phyloP scores from a whole-genome alignment of 495 filamentous ascomycete species.

The Podospora pseudocomata region DNA sequence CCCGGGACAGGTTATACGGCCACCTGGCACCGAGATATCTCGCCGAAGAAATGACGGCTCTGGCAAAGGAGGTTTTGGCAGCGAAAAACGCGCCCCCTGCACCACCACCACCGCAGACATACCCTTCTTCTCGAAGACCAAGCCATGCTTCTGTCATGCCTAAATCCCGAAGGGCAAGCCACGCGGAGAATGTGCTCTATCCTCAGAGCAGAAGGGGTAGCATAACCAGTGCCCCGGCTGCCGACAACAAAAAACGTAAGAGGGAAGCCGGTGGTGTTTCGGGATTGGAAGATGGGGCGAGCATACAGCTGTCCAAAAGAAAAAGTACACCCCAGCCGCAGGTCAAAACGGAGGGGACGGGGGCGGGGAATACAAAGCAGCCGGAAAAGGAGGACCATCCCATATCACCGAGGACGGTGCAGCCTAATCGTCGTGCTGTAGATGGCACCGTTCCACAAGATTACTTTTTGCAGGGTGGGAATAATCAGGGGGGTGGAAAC shows the following conservation, averaged over 20 bases:
- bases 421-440: conserved; percentile 19
- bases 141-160: neutral
- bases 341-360: neutral
- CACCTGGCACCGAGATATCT: conserved; percentile 83
- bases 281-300: conserved; percentile 10
- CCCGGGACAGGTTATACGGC: conserved; percentile 74
- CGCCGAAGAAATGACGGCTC: conserved; percentile 64
- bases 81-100: conserved; percentile 14
- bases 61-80: conserved; percentile 62
- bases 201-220: conserved; percentile 6
- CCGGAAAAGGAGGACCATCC: conserved; percentile 17
- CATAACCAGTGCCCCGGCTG: conserved; percentile 25
- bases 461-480: neutral
- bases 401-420: conserved; percentile 38
- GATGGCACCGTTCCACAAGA: neutral
- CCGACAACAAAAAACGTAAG: conserved; percentile 42
- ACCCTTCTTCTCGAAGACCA: conserved; percentile 5
- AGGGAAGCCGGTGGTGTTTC: conserved; percentile 11
- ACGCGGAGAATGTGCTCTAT: neutral
- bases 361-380: neutral
- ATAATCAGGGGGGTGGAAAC: too few relatives aligned
- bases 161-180: neutral
- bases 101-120: neutral
- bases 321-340: conserved; percentile 12
- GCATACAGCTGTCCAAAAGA: conserved; percentile 10